Percentiles rank a stretch among this genome's conserved stretches.
Evolutionary conservation across 345 rosid species (phyloP).

Genomic region (Hirschfeldia incana): DNA sequence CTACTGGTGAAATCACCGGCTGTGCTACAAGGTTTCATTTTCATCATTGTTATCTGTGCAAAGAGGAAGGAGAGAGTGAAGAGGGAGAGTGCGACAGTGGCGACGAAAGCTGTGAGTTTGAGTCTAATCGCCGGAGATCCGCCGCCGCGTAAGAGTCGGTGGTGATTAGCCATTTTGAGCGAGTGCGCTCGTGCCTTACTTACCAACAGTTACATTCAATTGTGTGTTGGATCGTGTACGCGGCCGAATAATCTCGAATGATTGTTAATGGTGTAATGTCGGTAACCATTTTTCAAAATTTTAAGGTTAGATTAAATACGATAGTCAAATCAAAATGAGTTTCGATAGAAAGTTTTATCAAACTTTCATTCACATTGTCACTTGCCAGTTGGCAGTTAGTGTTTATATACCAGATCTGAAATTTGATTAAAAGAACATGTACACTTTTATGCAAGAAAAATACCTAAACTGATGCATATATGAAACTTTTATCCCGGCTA

Average conservation of each 20-base stretch:
- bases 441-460: not conserved
- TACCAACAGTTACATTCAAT: not conserved
- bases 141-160: constrained; percentile 44
- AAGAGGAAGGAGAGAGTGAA: constrained; percentile 2
- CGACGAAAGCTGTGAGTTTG: constrained; percentile 50
- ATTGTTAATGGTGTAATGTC: not conserved
- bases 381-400: not conserved
- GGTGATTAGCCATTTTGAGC: constrained; percentile 54
- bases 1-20: constrained; percentile 78
- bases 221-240: not conserved
- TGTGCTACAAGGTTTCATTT: constrained; percentile 77
- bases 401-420: not conserved
- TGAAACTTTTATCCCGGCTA: not conserved
- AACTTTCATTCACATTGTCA: not conserved
- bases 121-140: constrained; percentile 38
- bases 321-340: not conserved
- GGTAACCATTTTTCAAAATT: not conserved
- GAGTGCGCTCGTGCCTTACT: not conserved
- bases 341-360: not conserved
- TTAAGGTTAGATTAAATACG: not conserved
- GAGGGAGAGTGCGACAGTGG: constrained; percentile 47
- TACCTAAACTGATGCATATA: not conserved
- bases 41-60: not conserved
- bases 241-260: not conserved
- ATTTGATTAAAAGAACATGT: not conserved